A percentile compares a stretch with the other conserved stretches of the same genome.
Conservation (phyloP, 2,329 filamentous ascomycete genomes). For the Polychaeton citri region DNA sequence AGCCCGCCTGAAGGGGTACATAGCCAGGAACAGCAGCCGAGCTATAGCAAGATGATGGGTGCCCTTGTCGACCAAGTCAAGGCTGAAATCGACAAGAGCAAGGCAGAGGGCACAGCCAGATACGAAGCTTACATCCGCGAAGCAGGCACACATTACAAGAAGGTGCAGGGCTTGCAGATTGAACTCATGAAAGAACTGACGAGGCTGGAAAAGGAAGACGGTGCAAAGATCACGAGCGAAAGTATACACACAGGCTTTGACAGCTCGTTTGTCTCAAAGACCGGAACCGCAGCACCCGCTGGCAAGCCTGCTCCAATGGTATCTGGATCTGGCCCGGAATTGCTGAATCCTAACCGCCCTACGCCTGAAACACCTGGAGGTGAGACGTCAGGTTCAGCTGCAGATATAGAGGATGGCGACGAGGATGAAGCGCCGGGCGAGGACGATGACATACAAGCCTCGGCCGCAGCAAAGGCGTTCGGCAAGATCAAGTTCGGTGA, state of each 20-base stretch:
- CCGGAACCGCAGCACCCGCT: constrained; percentile 10
- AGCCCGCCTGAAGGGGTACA: constrained; percentile 71
- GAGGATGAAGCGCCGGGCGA: constrained; percentile 27
- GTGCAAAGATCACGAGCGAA: constrained; percentile 87
- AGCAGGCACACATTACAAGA: constrained; percentile 59
- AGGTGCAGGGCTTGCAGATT: constrained; percentile 65
- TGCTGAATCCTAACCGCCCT: constrained; percentile 54
- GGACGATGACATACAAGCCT: constrained; percentile 62
- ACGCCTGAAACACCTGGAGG: constrained; percentile 21
- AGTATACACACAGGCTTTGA: constrained; percentile 80
- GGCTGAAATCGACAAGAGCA: constrained; percentile 63
- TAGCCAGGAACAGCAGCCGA: constrained; percentile 58
- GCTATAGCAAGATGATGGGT: constrained; percentile 97
- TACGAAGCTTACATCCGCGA: constrained; percentile 68
- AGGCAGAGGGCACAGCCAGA: constrained; percentile 39
- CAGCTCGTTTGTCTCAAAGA: constrained; percentile 65
- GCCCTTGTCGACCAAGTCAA: constrained; percentile 90
- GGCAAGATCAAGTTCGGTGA: constrained; percentile 63
- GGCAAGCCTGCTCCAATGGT: constrained; percentile 8
- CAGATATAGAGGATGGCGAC: constrained; percentile 44
- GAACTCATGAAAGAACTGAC: constrained; percentile 62
- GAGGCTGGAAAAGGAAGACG: constrained; percentile 72
- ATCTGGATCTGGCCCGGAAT: constrained; percentile 38
- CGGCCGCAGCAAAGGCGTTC: constrained; percentile 66
- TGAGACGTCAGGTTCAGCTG: constrained; percentile 46